Percentiles rank a stretch among this genome's conserved stretches.
Evolutionary conservation across 768 basidiomycete species (phyloP).

Genomic region (Hemileccinum impolitum): DNA sequence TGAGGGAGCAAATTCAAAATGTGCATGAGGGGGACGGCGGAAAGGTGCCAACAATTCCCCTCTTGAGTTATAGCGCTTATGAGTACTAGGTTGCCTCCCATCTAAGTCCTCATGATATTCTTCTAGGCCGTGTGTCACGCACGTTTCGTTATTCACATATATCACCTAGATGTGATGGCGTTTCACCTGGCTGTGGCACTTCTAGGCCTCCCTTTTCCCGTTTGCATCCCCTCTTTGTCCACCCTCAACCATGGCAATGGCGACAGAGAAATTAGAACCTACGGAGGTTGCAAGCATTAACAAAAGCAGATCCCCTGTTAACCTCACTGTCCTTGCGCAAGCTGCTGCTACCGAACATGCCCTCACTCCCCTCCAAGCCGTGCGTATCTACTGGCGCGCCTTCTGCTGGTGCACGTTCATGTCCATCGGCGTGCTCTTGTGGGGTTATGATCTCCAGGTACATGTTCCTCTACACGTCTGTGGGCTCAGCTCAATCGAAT

Average conservation of each 20-base stretch:
- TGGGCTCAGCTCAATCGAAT: neutral
- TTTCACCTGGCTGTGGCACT: neutral
- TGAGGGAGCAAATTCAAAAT: too few relatives aligned
- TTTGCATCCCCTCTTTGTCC: neutral
- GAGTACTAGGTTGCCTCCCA: too few relatives aligned
- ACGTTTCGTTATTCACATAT: too few relatives aligned
- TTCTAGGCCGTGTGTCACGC: too few relatives aligned
- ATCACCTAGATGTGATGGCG: too few relatives aligned
- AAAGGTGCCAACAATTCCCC: too few relatives aligned
- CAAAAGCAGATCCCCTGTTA: neutral
- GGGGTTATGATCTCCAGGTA: slow-evolving; percentile 25
- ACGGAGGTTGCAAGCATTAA: slow-evolving; percentile 5
- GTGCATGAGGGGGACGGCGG: too few relatives aligned
- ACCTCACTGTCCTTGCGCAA: slow-evolving; percentile 21
- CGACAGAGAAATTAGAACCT: slow-evolving; percentile 5
- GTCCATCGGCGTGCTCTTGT: slow-evolving; percentile 21
- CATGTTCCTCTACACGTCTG: neutral
- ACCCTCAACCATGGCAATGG: slow-evolving; percentile 7
- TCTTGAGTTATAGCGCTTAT: too few relatives aligned
- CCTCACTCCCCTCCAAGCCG: slow-evolving; percentile 16
- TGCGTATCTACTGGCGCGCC: slow-evolving; percentile 24
- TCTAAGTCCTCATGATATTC: too few relatives aligned
- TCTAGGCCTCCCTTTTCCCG: neutral
- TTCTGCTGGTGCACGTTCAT: slow-evolving; percentile 24
- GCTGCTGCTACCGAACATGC: slow-evolving; percentile 22